Conservation (phyloP, 129 eudicot genomes). For the Arctium lappa region DNA sequence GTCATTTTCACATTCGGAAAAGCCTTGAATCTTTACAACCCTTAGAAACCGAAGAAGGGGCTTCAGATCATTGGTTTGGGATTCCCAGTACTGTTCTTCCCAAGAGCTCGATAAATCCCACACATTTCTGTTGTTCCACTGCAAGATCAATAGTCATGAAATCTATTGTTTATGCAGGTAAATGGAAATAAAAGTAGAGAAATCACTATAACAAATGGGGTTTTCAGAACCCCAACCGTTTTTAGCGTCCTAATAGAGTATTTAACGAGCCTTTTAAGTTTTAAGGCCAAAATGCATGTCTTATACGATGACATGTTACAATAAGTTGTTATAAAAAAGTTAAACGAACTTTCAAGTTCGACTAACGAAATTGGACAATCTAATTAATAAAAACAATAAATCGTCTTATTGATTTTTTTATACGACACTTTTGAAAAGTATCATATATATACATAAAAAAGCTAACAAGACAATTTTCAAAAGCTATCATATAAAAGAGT, state of each 20-base stretch:
- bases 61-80: conserved; percentile 36
- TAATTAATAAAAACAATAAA: neutral
- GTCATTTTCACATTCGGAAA: conserved; percentile 49
- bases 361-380: neutral
- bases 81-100: conserved; percentile 57
- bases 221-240: neutral
- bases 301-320: neutral
- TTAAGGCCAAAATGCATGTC: neutral
- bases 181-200: neutral
- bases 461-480: neutral
- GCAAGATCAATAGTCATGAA: conserved; percentile 23
- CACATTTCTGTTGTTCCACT: conserved; percentile 44
- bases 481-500: neutral
- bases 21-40: conserved; percentile 54
- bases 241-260: neutral
- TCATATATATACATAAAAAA: neutral
- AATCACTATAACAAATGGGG: neutral
- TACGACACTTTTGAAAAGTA: neutral
- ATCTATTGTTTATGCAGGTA: neutral
- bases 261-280: neutral
- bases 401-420: neutral
- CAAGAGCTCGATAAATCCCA: conserved; percentile 34
- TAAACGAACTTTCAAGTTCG: neutral
- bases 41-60: conserved; percentile 54
- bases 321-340: neutral